phyloP scores from a whole-genome alignment of 768 basidiomycete species.

The Leccinum aurantiacum region DNA sequence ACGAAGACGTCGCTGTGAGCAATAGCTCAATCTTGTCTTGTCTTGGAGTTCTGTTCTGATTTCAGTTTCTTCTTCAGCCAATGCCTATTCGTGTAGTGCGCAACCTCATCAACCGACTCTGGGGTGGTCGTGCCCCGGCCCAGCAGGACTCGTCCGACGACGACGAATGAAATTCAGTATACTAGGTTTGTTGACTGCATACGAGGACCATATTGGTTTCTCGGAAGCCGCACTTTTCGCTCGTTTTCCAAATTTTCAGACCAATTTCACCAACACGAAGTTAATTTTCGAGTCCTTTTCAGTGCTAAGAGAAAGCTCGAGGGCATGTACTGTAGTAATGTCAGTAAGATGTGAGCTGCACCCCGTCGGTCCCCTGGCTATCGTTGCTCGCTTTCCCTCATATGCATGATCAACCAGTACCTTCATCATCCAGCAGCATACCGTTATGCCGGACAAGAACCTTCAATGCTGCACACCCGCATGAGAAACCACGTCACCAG shows the following conservation, averaged over 20 bases:
- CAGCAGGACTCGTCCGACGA: slow-evolving; percentile 25
- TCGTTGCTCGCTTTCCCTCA: no score
- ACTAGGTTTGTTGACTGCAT: background rate
- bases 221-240: background rate
- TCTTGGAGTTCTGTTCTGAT: background rate
- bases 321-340: background rate
- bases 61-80: slow-evolving; percentile 39
- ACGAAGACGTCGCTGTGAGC: slow-evolving; percentile 48
- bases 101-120: slow-evolving; percentile 60
- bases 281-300: background rate
- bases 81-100: slow-evolving; percentile 58
- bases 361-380: no score
- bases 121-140: slow-evolving; percentile 26
- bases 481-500: no score
- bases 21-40: background rate
- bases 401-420: no score
- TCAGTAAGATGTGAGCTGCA: no score
- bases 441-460: no score
- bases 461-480: no score
- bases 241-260: background rate
- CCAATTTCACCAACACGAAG: background rate
- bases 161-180: background rate
- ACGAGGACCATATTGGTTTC: background rate
- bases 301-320: background rate
- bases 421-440: no score